Evolutionary conservation across 768 basidiomycete genomes (phyloP).

Genomic region (Pulveroboletus sp.): DNA sequence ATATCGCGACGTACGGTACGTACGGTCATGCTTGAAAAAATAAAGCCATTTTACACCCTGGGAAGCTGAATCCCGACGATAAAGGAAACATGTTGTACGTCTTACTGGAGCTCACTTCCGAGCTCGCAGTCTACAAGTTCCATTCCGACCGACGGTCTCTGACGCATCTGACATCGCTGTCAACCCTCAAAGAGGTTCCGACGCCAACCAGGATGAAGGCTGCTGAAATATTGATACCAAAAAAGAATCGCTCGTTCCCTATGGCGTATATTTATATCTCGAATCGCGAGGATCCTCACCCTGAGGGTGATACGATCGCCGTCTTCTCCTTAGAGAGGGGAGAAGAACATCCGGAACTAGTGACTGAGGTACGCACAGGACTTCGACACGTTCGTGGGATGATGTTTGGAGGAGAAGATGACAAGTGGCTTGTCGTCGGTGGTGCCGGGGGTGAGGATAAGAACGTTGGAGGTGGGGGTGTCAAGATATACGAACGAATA

Average conservation of each 20-base stretch:
- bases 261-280: slow-evolving; percentile 64
- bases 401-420: slow-evolving; percentile 57
- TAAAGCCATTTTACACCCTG: too few species aligned
- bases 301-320: slow-evolving; percentile 67
- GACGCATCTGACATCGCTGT: slow-evolving; percentile 35
- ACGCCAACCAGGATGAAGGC: slow-evolving; percentile 51
- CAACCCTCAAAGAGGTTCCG: slow-evolving; percentile 47
- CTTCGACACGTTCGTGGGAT: slow-evolving; percentile 68
- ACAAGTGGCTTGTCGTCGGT: slow-evolving; percentile 59
- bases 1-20: slow-evolving; percentile 60
- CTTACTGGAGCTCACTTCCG: slow-evolving; percentile 59
- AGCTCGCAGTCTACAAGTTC: slow-evolving; percentile 51
- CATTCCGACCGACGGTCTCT: slow-evolving; percentile 39
- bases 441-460: slow-evolving; percentile 30
- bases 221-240: slow-evolving; percentile 63
- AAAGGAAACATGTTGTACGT: slow-evolving; percentile 63
- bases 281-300: slow-evolving; percentile 68
- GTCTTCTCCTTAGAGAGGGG: slow-evolving; percentile 53
- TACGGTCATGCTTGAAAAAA: slow-evolving; percentile 1
- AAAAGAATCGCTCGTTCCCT: slow-evolving; percentile 47
- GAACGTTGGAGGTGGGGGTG: slow-evolving; percentile 52
- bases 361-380: slow-evolving; percentile 63
- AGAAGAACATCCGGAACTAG: slow-evolving; percentile 42
- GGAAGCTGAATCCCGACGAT: background rate
- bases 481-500: slow-evolving; percentile 66